A percentile compares a stretch with the other conserved stretches of the same genome.
These are phyloP conservation scores for Phenoliferia sp. DNA, from an alignment of 1,284 basidiomycete species.

Conservation along the genomic window DNA sequence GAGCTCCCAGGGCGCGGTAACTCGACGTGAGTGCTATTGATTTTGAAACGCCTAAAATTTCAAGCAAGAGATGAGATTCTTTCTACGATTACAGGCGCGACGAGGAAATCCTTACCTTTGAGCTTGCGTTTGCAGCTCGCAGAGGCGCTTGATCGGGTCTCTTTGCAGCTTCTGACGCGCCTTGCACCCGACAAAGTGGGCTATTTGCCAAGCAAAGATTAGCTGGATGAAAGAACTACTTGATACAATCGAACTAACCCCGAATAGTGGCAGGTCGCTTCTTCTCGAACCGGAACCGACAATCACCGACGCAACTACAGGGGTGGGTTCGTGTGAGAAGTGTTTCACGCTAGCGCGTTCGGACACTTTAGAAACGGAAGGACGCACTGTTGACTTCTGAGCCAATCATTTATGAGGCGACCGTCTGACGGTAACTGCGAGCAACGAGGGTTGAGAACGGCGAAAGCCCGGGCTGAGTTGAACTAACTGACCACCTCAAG, in stretches of 20 bases:
- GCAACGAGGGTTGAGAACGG: too few relatives aligned
- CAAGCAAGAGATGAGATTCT: too few relatives aligned
- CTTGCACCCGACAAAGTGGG: conserved; percentile 22
- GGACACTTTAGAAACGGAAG: conserved; percentile 17
- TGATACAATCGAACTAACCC: neutral
- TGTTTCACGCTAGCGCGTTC: too few relatives aligned
- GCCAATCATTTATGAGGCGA: conserved; percentile 10
- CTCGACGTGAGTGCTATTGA: neutral
- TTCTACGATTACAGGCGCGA: too few relatives aligned
- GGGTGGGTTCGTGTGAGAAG: neutral
- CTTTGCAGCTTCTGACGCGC: neutral
- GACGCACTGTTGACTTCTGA: conserved; percentile 21
- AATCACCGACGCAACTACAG: neutral
- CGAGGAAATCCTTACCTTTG: neutral
- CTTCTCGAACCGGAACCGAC: neutral
- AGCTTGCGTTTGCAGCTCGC: conserved; percentile 20
- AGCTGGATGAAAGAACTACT: neutral
- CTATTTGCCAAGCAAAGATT: neutral
- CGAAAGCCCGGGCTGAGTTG: too few relatives aligned
- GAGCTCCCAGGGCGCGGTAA: neutral
- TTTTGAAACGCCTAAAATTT: neutral
- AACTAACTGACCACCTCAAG: conserved; percentile 12
- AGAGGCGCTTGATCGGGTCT: conserved; percentile 25
- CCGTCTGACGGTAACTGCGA: conserved; percentile 19
- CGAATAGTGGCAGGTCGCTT: conserved; percentile 24